These are phyloP conservation scores for Pseudonitzschia delicatissima DNA, from an alignment of 108 stramenopile genomes.

Conservation along the genomic window DNA sequence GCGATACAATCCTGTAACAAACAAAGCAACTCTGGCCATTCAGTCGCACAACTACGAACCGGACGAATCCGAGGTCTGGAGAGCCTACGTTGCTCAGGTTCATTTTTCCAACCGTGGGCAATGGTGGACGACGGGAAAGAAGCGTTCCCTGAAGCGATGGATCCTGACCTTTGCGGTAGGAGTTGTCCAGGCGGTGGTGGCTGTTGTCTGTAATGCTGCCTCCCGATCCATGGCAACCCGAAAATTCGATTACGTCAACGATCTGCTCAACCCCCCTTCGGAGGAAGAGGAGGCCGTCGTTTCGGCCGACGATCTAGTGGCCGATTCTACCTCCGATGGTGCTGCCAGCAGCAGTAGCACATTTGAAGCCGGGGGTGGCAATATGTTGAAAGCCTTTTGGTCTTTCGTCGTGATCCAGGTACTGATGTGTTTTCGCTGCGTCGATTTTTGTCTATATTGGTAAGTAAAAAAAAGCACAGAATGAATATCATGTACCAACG, in stretches of 20 bases:
- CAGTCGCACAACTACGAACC: slow-evolving; percentile 89
- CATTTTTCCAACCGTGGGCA: slow-evolving; percentile 85
- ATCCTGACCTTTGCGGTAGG: slow-evolving; percentile 78
- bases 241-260: slow-evolving; percentile 78
- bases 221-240: slow-evolving; percentile 37
- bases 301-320: slow-evolving; percentile 43
- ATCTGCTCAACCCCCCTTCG: slow-evolving; percentile 39
- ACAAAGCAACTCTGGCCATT: slow-evolving; percentile 14
- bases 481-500: not conserved
- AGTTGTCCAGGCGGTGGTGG: slow-evolving; percentile 74
- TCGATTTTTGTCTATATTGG: slow-evolving; percentile 68
- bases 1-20: slow-evolving; percentile 24
- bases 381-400: slow-evolving; percentile 55
- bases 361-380: slow-evolving; percentile 10
- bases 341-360: slow-evolving; percentile 6
- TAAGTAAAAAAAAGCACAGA: not conserved
- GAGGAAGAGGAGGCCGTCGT: slow-evolving; percentile 7
- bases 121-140: slow-evolving; percentile 90
- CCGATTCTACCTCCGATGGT: slow-evolving; percentile 21
- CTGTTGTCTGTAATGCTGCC: slow-evolving; percentile 59
- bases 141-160: slow-evolving; percentile 77
- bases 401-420: slow-evolving; percentile 77
- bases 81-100: slow-evolving; percentile 77
- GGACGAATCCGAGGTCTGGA: slow-evolving; percentile 87
- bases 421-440: slow-evolving; percentile 77